Percentiles rank a stretch among this genome's conserved stretches.
Conservation (phyloP, 2,329 filamentous ascomycete species). For the Aspergillus alliaceus region DNA sequence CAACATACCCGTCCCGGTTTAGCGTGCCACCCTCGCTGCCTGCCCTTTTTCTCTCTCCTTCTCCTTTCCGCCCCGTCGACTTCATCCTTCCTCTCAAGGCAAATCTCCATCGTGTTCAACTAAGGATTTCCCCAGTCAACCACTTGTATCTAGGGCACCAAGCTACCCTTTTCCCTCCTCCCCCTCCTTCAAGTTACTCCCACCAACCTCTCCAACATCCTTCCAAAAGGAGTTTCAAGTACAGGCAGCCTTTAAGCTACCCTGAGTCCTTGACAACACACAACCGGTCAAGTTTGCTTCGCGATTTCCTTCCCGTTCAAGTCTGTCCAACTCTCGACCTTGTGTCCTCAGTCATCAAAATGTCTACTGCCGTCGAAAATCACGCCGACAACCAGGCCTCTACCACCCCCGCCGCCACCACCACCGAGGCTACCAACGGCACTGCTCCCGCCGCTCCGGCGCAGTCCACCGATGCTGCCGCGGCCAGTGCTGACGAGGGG, state of each 20-base stretch:
- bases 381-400: slow-evolving; percentile 63
- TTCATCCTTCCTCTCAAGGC: slow-evolving; percentile 24
- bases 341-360: slow-evolving; percentile 57
- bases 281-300: slow-evolving; percentile 27
- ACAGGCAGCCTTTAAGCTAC: slow-evolving; percentile 51
- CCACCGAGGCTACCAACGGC: slow-evolving; percentile 58
- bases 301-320: slow-evolving; percentile 36
- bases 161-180: slow-evolving; percentile 72
- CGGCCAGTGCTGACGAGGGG: slow-evolving; percentile 96
- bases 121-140: slow-evolving; percentile 24
- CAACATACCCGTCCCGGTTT: slow-evolving; percentile 5
- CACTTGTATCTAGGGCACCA: slow-evolving; percentile 73
- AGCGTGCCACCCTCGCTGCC: slow-evolving; percentile 15
- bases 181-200: slow-evolving; percentile 57
- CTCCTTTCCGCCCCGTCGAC: slow-evolving; percentile 22
- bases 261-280: slow-evolving; percentile 62
- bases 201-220: slow-evolving; percentile 23
- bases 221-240: slow-evolving; percentile 12
- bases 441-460: slow-evolving; percentile 64
- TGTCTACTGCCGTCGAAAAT: slow-evolving; percentile 81
- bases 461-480: slow-evolving; percentile 79
- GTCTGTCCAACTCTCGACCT: slow-evolving; percentile 29
- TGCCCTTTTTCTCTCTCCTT: slow-evolving; percentile 26
- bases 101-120: slow-evolving; percentile 22
- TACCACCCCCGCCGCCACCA: slow-evolving; percentile 56